Base-by-base conservation (phyloP, 2,329 filamentous ascomycete species). In the Neopestalotiopsis sp. region DNA sequence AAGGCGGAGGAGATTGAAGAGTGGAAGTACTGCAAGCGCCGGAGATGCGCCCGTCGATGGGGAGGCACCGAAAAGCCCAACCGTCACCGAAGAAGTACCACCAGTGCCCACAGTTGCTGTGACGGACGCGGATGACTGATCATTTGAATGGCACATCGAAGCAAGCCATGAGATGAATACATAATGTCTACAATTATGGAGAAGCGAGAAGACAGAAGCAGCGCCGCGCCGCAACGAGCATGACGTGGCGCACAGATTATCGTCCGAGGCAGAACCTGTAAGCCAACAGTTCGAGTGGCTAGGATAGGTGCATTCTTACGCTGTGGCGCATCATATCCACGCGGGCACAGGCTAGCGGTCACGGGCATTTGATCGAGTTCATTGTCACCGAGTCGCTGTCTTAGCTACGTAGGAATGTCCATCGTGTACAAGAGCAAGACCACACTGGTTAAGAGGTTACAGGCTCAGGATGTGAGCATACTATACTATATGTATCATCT, bases 1-100 rank as follows among this genome's bases (percentile, higher is more conserved):
- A 2, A 77, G 78, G 64, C 74, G 78, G 60, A 74, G 77, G 68
- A 74, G 77, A 68, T 61, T 78, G 30, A 79, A 79, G 71, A 77
- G 75, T 28, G 72, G 72, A 14, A 74, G 76, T 20, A 68, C 70
- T 17, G 67, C 74, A 20, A 73, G 67, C 65, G 75, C 20, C 6
- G 66, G 45, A 12, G 70, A 67, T 52, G 68, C 42, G 56, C 45
- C 45, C 10, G 58, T 56, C 4, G 58, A 74, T 12, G 74, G 73
- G 3, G 71, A 57, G 7, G 24, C 17, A 40, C 65, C 69, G 45
- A 77, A 72, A 59, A 73, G 69, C 49, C 65, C 74, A 20, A 69
- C 71, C 65, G 14, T 17, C 45, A 67, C 67, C 6, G 73, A 75
- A 17, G 76, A 76, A 59, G 69, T 72, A 17, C 69, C 72, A 38